Base-by-base conservation (phyloP, 2,329 filamentous ascomycete genomes). In the Plectosphaerella sp. region DNA sequence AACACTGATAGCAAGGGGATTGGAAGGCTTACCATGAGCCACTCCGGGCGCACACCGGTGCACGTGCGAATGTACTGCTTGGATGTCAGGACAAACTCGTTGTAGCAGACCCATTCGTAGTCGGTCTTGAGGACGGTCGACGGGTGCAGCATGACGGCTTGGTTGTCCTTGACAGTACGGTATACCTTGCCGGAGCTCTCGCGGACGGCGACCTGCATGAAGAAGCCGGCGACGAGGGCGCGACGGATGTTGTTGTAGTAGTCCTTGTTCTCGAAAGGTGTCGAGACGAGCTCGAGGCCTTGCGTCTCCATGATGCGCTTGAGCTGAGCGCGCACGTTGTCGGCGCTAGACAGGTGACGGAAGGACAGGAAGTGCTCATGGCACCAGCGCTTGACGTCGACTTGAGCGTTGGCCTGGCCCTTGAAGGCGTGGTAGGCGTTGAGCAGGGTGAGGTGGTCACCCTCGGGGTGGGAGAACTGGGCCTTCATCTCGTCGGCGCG, bases 361-460 rank as follows among this genome's bases (percentile, higher is more conserved):
- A 87, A 87, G 6, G 90, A 96, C 36, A 99, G 79, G 73, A 96
- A 99, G 72, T 97, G 93, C 65, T 97, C 89, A 71, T 96, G 91
- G 66, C 94, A 97, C 94, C 94, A 99, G 67, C 89, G 84, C 73
- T 91, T 94, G 15, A 82, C 78, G 65, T 95, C 89, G 1, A 77
- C 78, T 51, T 71, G 72, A 39, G 75, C 88, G 80, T 59, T 87
- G 78, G 60, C 81, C 76, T 64, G 84, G 42, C 84, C 78, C 74
- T 96, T 97, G 83, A 96, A 99, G 20, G 94, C 94, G 68, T 99
- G 95, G 72, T 97, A 99, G 45, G 93, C 93, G 67, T 99, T 99
- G 55, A 99, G 83, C 68, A 99, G 87, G 15, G 94, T 97, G 45
- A 99, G 79, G 65, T 99, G 94, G 65, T 99, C 94, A 51, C 94